Base-by-base conservation (phyloP, 768 basidiomycete species). In the Macrolepiota albuminosa region DNA sequence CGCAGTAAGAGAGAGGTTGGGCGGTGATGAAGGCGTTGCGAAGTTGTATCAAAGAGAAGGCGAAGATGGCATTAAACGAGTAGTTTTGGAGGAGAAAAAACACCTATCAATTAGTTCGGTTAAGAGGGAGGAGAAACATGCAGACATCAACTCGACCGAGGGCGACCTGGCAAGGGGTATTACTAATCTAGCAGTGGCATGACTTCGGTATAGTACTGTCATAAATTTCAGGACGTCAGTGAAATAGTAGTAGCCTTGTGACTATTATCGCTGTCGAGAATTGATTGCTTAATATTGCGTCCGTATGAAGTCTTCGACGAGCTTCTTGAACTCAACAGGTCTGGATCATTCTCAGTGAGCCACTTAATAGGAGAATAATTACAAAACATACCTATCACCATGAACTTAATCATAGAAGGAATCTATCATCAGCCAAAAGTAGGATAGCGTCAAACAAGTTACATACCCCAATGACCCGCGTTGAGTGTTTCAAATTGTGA, bases 391-490 rank as follows among this genome's bases (percentile, higher is more conserved):
- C 84, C 78, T 79, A 67, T 93, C 91, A 14, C 89, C 87, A 65
- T 93, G 91, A 29, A 93, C 88, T 89, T 47, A 50, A 50, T 29
- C 0, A 3, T 33, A 18, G 51, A 14, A 26, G 4, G 33, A 34
- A 31, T 43, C 21, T 3, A 36, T 40, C 18, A 36, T 40, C 18
- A 50, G 42, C 4, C 6, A 58, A 54, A 21, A 10, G 36, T 14
- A 24, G 54, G 9, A 37, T 40, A 39, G 21, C 37, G 9, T 11
- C 4, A 33, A 56, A 49, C 33, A 31, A 48, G 34, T 26, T 18
- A 54, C 87, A 58, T 68, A 90, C 89, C 87, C 93, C 93, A 95
- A 72, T 95, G 93, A 1, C 86, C 84, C 0, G 91, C 75, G 56
- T 91, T 84, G 14, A 95, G 72, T 31, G 71, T 78, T 64, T 84